These are phyloP conservation scores for Aspergillus luchuensis DNA, from an alignment of 2,329 filamentous ascomycete species.

Conservation along the genomic window DNA sequence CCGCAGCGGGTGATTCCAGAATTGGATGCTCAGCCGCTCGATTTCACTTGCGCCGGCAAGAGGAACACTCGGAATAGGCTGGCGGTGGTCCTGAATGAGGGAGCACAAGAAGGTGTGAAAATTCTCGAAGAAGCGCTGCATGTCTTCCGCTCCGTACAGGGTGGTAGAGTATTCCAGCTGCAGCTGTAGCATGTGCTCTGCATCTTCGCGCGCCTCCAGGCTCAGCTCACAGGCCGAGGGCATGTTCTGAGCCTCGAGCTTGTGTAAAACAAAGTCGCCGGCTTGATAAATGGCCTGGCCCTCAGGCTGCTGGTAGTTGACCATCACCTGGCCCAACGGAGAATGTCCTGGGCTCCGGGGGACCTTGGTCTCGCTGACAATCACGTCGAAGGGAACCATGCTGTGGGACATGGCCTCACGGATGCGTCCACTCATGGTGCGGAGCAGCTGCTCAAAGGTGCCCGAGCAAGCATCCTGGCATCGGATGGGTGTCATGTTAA, in stretches of 20 bases:
- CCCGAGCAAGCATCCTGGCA: not conserved
- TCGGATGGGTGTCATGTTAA: slow-evolving; percentile 7
- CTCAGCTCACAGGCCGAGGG: not conserved
- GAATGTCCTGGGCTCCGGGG: not conserved
- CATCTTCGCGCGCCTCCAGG: slow-evolving; percentile 3
- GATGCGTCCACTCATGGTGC: not conserved
- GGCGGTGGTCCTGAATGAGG: slow-evolving; percentile 3
- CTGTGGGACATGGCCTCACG: not conserved
- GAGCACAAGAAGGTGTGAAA: slow-evolving; percentile 2
- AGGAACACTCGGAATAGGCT: not conserved
- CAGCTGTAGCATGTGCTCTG: not conserved
- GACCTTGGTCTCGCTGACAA: not conserved
- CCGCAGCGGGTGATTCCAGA: not conserved
- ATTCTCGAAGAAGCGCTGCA: slow-evolving; percentile 5
- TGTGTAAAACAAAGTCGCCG: not conserved
- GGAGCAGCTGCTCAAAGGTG: not conserved
- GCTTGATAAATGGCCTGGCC: not conserved
- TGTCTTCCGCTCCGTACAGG: slow-evolving; percentile 4
- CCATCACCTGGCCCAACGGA: slow-evolving; percentile 2
- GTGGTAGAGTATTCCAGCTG: slow-evolving; percentile 1
- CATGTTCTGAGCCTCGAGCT: not conserved
- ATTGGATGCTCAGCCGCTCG: not conserved
- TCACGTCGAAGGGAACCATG: slow-evolving; percentile 5
- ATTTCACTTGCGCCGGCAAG: not conserved
- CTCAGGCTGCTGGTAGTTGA: slow-evolving; percentile 5